Evolutionary conservation across 495 filamentous ascomycete species (phyloP).

Genomic region (Echria macrotheca): DNA sequence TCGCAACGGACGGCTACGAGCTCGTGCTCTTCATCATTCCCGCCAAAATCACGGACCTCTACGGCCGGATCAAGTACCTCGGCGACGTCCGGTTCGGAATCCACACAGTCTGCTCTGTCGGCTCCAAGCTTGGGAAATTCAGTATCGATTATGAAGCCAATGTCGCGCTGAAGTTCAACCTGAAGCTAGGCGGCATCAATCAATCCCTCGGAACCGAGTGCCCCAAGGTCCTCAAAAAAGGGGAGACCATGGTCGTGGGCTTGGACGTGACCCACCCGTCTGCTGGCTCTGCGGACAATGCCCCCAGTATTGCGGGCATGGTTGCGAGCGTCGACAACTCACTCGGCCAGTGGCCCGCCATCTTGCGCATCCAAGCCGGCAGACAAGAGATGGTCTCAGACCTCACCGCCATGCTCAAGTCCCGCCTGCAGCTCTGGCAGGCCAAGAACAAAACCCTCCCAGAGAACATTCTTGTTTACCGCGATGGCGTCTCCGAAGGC

Average conservation of each 20-base stretch:
- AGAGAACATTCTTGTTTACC: background rate
- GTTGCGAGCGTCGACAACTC: conserved; percentile 18
- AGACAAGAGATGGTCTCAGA: background rate
- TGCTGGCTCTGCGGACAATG: conserved; percentile 36
- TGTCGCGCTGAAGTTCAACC: background rate
- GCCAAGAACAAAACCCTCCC: background rate
- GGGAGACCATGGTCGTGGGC: conserved; percentile 68
- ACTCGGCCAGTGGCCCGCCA: background rate
- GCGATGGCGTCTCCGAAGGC: background rate
- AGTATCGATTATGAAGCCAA: background rate
- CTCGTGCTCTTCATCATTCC: conserved; percentile 62
- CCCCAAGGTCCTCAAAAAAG: conserved; percentile 43
- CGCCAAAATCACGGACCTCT: conserved; percentile 43
- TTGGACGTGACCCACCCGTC: conserved; percentile 78
- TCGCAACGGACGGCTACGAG: too few species aligned
- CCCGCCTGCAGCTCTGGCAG: background rate
- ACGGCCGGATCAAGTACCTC: conserved; percentile 62
- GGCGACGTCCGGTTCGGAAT: conserved; percentile 59
- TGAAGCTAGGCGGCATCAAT: conserved; percentile 17
- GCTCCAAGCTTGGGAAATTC: conserved; percentile 42
- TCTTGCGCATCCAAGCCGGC: background rate
- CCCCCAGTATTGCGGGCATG: conserved; percentile 58
- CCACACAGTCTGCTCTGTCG: conserved; percentile 56
- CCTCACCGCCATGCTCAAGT: background rate
- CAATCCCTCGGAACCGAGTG: conserved; percentile 59